Evolutionary conservation across 1,284 basidiomycete species (phyloP).

Genomic region (Vanrija pseudolonga): DNA sequence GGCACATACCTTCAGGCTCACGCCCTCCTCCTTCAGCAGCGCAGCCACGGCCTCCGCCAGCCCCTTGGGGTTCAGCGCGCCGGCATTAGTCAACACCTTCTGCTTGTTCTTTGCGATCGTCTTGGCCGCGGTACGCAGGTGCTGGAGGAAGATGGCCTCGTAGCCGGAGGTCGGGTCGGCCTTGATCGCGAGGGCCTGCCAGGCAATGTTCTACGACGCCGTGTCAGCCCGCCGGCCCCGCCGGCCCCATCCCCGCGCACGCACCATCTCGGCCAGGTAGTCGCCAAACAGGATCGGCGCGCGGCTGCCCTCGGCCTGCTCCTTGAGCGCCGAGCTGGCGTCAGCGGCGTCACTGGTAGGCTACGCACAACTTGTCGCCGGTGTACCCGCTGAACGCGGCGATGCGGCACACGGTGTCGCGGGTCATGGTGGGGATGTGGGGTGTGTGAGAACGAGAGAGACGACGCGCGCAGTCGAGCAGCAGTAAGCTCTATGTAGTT

Average conservation of each 20-base stretch:
- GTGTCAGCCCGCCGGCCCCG: too few relatives aligned
- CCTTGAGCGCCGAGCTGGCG: conserved; percentile 6
- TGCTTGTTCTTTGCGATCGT: conserved; percentile 12
- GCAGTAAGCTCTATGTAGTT: too few relatives aligned
- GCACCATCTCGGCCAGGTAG: conserved; percentile 19
- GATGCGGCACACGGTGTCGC: conserved; percentile 14
- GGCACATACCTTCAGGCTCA: background rate
- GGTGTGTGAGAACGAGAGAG: background rate
- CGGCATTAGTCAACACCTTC: conserved; percentile 23
- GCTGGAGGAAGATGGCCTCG: conserved; percentile 18
- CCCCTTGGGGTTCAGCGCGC: conserved; percentile 19
- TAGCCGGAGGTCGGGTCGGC: conserved; percentile 18
- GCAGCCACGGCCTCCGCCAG: conserved; percentile 10
- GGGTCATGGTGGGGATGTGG: background rate
- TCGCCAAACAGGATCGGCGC: conserved; percentile 17
- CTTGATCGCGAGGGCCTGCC: conserved; percentile 15
- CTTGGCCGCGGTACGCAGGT: conserved; percentile 11
- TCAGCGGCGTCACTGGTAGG: background rate
- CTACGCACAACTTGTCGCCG: conserved; percentile 1
- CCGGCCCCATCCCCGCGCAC: too few relatives aligned
- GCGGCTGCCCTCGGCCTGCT: conserved; percentile 8
- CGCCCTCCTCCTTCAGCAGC: conserved; percentile 6
- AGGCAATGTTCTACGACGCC: conserved; percentile 14
- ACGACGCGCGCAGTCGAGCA: background rate
- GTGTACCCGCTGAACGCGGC: conserved; percentile 16